These are phyloP conservation scores for Stellera chamaejasme DNA, from an alignment of 345 rosid genomes.

Conservation along the genomic window DNA sequence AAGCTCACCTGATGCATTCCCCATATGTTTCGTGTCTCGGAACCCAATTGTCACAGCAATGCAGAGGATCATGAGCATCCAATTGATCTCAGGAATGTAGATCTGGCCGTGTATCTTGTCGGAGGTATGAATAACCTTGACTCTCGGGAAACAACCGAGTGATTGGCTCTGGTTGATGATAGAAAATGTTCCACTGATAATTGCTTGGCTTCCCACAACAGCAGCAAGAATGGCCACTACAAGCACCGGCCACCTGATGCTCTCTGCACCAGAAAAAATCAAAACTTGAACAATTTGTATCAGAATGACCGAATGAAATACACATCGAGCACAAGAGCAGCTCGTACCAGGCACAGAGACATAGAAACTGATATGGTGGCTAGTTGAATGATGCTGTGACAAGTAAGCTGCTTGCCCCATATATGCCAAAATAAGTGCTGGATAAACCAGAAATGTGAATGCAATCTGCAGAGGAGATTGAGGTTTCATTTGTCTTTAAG, in stretches of 20 bases:
- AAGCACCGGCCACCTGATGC: slow-evolving; percentile 82
- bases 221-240: slow-evolving; percentile 88
- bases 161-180: slow-evolving; percentile 99
- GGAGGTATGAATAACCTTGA: slow-evolving; percentile 95
- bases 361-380: slow-evolving; percentile 64
- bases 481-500: not conserved
- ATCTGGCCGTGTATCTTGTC: slow-evolving; percentile 98
- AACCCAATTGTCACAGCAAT: slow-evolving; percentile 96
- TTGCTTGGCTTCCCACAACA: slow-evolving; percentile 99
- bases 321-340: not conserved
- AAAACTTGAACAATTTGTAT: not conserved
- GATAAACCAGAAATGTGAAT: slow-evolving; percentile 92
- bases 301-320: not conserved
- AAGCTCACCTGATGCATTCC: slow-evolving; percentile 84
- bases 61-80: slow-evolving; percentile 98
- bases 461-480: slow-evolving; percentile 51
- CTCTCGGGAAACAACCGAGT: slow-evolving; percentile 96
- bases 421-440: slow-evolving; percentile 94
- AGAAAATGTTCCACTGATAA: slow-evolving; percentile 97
- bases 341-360: slow-evolving; percentile 82
- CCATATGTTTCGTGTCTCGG: slow-evolving; percentile 91
- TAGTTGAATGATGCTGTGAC: slow-evolving; percentile 71
- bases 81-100: slow-evolving; percentile 95
- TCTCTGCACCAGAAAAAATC: slow-evolving; percentile 36
- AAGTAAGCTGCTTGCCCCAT: slow-evolving; percentile 99